A percentile compares a stretch with the other conserved stretches of the same genome.
Evolutionary conservation across 805 yeast genomes (phyloP).

Genomic region (Maudiozyma serrabonitensis): DNA sequence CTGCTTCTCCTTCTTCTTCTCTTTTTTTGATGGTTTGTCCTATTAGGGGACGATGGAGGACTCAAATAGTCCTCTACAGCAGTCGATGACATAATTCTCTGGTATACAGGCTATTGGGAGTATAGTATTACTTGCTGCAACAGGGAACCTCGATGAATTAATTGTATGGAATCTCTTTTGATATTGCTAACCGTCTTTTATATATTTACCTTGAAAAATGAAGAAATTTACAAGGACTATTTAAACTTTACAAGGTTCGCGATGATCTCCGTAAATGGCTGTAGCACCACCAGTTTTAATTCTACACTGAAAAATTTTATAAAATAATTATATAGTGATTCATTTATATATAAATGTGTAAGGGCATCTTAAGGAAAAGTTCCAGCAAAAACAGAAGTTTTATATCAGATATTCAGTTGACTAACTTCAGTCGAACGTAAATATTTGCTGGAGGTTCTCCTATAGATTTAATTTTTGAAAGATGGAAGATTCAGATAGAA

Average conservation of each 20-base stretch:
- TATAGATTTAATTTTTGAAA: background rate
- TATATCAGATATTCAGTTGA: background rate
- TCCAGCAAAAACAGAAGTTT: too few relatives aligned
- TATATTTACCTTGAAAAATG: too few relatives aligned
- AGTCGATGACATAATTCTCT: background rate
- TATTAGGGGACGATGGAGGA: background rate
- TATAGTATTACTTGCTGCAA: background rate
- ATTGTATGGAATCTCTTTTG: too few relatives aligned
- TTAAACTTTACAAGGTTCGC: background rate
- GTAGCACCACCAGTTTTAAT: too few relatives aligned
- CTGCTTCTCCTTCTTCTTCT: slow-evolving; percentile 2
- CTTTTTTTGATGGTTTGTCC: background rate
- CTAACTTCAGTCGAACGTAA: background rate
- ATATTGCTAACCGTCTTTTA: too few relatives aligned
- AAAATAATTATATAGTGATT: too few relatives aligned
- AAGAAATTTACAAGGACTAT: background rate
- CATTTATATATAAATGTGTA: too few relatives aligned
- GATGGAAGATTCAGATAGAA: slow-evolving; percentile 1
- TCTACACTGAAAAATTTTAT: too few relatives aligned
- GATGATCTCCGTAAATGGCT: background rate
- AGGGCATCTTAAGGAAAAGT: too few relatives aligned
- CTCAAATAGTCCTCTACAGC: background rate
- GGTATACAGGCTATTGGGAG: background rate
- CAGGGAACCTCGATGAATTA: too few relatives aligned
- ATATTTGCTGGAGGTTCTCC: too few relatives aligned